These are phyloP conservation scores for Solanum chacoense DNA, from an alignment of 305 asterid species.

Conservation along the genomic window DNA sequence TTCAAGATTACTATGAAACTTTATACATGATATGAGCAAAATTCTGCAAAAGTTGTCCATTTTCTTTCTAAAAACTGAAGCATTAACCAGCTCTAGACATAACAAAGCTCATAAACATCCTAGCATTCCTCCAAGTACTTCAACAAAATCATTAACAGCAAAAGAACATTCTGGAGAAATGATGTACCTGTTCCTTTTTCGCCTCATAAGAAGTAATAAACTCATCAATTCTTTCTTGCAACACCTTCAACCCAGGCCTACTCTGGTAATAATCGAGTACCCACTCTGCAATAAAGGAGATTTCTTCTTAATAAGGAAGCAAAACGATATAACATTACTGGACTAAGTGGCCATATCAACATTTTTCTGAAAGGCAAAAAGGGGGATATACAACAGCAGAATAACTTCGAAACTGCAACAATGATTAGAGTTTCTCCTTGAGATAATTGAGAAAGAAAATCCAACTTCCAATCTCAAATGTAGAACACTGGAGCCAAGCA, in stretches of 20 bases:
- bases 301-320: background rate
- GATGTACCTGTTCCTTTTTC: constrained; percentile 56
- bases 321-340: background rate
- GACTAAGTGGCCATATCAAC: background rate
- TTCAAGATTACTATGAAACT: background rate
- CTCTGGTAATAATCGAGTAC: constrained; percentile 49
- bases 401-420: background rate
- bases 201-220: constrained; percentile 66
- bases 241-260: constrained; percentile 62
- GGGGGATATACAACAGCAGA: background rate
- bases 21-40: background rate
- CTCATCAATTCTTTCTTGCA: constrained; percentile 79
- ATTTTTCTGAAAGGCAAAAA: background rate
- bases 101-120: background rate
- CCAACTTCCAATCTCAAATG: background rate
- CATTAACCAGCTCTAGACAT: background rate
- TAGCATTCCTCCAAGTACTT: background rate
- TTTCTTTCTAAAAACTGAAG: background rate
- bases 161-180: background rate
- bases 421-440: background rate
- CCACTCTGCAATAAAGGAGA: constrained; percentile 47
- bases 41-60: background rate
- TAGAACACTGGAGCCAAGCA: background rate
- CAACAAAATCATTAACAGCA: background rate
- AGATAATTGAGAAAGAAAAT: background rate